phyloP scores from a whole-genome alignment of 1,284 basidiomycete species.

The Moesziomyces globuligerus region DNA sequence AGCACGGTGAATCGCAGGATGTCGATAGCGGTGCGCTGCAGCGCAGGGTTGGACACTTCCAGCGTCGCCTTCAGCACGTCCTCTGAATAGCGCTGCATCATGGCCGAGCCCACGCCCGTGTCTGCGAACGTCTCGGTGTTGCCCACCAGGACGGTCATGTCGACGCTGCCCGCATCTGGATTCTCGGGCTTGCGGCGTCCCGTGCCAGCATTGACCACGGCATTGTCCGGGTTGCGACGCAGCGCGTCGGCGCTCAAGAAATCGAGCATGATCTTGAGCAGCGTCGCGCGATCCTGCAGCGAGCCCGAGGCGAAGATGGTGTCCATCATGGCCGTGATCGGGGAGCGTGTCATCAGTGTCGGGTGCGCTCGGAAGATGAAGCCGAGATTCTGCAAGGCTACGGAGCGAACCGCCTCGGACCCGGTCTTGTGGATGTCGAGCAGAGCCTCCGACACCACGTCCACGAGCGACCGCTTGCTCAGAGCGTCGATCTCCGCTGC shows the following conservation, averaged over 20 bases:
- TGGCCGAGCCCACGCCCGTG: slow-evolving; percentile 92
- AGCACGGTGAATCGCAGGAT: slow-evolving; percentile 90
- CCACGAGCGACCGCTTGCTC: slow-evolving; percentile 77
- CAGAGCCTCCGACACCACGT: slow-evolving; percentile 80
- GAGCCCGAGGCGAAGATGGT: slow-evolving; percentile 79
- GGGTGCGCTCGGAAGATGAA: slow-evolving; percentile 93
- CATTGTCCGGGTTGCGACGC: slow-evolving; percentile 39
- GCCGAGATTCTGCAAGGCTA: slow-evolving; percentile 80
- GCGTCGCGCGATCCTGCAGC: slow-evolving; percentile 76
- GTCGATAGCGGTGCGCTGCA: slow-evolving; percentile 87
- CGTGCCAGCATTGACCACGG: slow-evolving; percentile 30
- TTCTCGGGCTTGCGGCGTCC: slow-evolving; percentile 51
- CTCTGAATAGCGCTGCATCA: slow-evolving; percentile 89
- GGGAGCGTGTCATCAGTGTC: slow-evolving; percentile 81
- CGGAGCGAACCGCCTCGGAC: slow-evolving; percentile 72
- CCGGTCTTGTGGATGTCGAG: slow-evolving; percentile 78
- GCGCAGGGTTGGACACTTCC: slow-evolving; percentile 61
- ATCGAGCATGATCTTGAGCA: slow-evolving; percentile 89
- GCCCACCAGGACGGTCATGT: slow-evolving; percentile 87
- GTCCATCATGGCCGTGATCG: slow-evolving; percentile 87
- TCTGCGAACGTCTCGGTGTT: slow-evolving; percentile 94
- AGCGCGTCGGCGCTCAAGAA: slow-evolving; percentile 49
- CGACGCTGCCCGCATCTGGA: slow-evolving; percentile 72
- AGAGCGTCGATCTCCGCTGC: slow-evolving; percentile 38
- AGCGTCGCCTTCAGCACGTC: slow-evolving; percentile 83